Evolutionary conservation across 768 basidiomycete species (phyloP), one percentile per base, ranked within the genome.

Genomic region (Kwoniella bestiolae): DNA sequence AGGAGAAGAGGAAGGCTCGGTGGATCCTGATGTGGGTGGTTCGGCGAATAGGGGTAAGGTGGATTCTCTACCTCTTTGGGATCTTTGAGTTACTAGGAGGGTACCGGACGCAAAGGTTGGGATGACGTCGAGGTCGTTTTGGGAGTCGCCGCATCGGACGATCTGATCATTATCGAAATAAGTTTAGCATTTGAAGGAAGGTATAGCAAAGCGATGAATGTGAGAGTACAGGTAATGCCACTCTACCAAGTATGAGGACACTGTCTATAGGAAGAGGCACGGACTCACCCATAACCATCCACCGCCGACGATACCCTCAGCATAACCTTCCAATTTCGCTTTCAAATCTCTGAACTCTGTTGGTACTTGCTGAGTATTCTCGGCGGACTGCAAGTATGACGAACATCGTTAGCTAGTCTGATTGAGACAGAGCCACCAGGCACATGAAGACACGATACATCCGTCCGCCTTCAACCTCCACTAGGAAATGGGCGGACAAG

Each of bases 21-120:
- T 45, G 16, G 63, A 44, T 32, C 53, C 56, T 29, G 67, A 57
- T 29, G 53, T 60, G 5, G 67, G 67, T 51, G 63, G 63, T 59
- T 65, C 45, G n/a, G 57, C 56, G 34, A 65, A 64, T 26, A 59
- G 46, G 29, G 63, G 50, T 23, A 65, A 50, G 21, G 16, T 63
- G 23, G 25, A 59, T 44, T 76, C 70, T 38, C 78, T 72, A 23
- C 74, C 81, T 52, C 73, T 63, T 66, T 83, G 82, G 47, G 69
- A 41, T 18, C 80, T 62, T 63, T 77, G 73, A 31, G 81, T 76
- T 67, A 94, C 85, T 72, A 98, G 88, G 23, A 96, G 84, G 1
- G 95, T 95, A 18, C 92, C 92, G 0, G 91, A 85, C 5, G 91
- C 94, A 75, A 92, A 91, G 0, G 94, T 95, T 16, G 92, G 90